These are phyloP conservation scores for Coemansia sp. DNA, from an alignment of 192 early-diverging fungal species.

Conservation along the genomic window DNA sequence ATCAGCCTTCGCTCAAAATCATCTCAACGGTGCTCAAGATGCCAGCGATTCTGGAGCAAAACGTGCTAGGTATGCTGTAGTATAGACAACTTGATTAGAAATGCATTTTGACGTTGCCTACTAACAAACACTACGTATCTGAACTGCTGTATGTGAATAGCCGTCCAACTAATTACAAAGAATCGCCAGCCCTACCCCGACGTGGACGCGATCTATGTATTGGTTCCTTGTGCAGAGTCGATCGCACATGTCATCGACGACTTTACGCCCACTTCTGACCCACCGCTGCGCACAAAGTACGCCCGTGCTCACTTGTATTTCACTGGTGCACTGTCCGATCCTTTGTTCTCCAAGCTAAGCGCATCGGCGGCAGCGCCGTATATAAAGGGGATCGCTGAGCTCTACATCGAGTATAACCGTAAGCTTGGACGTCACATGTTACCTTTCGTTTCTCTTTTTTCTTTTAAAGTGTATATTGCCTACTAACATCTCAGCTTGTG, in stretches of 20 bases:
- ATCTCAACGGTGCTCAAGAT: conserved; percentile 54
- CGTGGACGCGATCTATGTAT: conserved; percentile 56
- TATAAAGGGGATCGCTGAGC: conserved; percentile 41
- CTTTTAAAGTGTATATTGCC: neutral
- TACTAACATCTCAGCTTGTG: conserved; percentile 1
- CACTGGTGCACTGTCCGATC: conserved; percentile 46
- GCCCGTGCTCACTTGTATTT: conserved; percentile 54
- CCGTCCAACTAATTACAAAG: conserved; percentile 48
- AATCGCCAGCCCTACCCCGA: conserved; percentile 52
- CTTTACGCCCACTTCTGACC: conserved; percentile 18
- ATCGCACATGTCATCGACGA: conserved; percentile 50
- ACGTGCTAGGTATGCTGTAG: conserved; percentile 37
- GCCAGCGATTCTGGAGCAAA: conserved; percentile 50
- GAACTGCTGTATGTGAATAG: conserved; percentile 15
- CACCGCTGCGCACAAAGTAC: conserved; percentile 20
- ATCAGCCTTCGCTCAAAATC: conserved; percentile 50
- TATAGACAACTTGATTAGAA: neutral
- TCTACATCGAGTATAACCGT: conserved; percentile 58
- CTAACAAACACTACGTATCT: neutral
- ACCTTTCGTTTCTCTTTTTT: neutral
- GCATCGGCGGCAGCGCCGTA: conserved; percentile 43
- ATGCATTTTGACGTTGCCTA: neutral
- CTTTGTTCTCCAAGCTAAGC: conserved; percentile 39
- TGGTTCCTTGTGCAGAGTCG: conserved; percentile 49
- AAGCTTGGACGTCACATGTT: conserved; percentile 7